Percentiles rank a stretch among this genome's conserved stretches.
These are phyloP conservation scores for Termitomyces sp. DNA, from an alignment of 768 basidiomycete genomes.

Conservation along the genomic window DNA sequence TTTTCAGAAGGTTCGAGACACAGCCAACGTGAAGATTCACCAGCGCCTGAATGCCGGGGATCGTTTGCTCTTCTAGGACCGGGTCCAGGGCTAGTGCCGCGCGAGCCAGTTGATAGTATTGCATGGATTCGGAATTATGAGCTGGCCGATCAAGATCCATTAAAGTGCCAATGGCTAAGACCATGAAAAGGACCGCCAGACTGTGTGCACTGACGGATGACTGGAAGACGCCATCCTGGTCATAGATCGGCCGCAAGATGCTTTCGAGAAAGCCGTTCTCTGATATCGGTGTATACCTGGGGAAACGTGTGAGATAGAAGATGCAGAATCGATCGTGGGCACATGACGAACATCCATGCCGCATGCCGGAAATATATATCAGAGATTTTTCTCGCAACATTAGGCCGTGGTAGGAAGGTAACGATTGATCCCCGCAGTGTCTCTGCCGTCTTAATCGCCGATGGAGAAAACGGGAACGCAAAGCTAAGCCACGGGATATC, in stretches of 20 bases:
- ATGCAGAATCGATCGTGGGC: neutral
- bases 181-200: constrained; percentile 57
- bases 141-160: constrained; percentile 55
- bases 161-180: constrained; percentile 61
- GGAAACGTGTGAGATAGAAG: constrained; percentile 1
- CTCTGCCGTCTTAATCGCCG: constrained; percentile 38
- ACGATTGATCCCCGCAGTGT: constrained; percentile 41
- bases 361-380: constrained; percentile 63
- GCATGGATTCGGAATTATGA: constrained; percentile 50
- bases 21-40: constrained; percentile 30
- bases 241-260: constrained; percentile 52
- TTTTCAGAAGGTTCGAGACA: constrained; percentile 10
- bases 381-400: constrained; percentile 35
- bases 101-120: constrained; percentile 58
- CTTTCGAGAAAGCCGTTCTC: constrained; percentile 51
- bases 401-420: constrained; percentile 39
- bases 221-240: constrained; percentile 31
- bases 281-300: constrained; percentile 65
- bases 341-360: constrained; percentile 61
- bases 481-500: constrained; percentile 59
- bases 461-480: constrained; percentile 54
- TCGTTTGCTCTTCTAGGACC: constrained; percentile 60
- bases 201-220: constrained; percentile 46
- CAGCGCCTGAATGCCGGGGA: constrained; percentile 62
- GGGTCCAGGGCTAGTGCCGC: constrained; percentile 60